Percentiles rank a stretch among this genome's conserved stretches.
Evolutionary conservation across 805 yeast species (phyloP).

Genomic region (Pichia manshurica): DNA sequence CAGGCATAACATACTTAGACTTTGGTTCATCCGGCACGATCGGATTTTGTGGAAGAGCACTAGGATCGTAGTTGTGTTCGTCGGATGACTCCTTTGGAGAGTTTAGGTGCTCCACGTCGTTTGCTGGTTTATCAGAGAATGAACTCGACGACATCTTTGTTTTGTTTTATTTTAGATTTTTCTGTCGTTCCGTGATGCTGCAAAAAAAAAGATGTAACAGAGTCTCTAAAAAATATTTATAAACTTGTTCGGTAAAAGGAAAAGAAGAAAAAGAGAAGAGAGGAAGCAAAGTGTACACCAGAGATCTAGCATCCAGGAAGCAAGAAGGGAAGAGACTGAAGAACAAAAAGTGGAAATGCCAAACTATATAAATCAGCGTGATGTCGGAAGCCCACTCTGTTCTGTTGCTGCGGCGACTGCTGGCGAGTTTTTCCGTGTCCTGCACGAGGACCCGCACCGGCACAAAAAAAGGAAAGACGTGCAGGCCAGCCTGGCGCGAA

Average conservation of each 20-base stretch:
- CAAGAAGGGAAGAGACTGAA: not conserved
- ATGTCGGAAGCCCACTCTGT: not conserved
- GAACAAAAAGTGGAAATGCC: not conserved
- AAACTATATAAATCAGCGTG: not conserved
- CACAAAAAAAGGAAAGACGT: not conserved
- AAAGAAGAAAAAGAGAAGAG: not conserved
- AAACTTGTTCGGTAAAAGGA: not conserved
- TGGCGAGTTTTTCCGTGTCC: not conserved
- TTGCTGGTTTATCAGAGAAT: constrained; percentile 1
- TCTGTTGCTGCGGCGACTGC: too few relatives aligned
- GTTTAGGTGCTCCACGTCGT: constrained; percentile 5
- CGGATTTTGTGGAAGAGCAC: constrained; percentile 12
- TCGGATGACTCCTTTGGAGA: not conserved
- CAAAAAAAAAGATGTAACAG: not conserved
- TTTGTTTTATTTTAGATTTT: not conserved
- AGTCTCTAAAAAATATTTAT: not conserved
- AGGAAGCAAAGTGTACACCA: not conserved
- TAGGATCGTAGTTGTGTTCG: constrained; percentile 11
- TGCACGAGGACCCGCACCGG: not conserved
- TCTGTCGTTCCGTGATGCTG: too few relatives aligned
- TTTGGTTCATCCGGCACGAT: constrained; percentile 22
- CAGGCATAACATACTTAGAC: constrained; percentile 23
- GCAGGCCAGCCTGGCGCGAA: too few relatives aligned
- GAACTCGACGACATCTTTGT: constrained; percentile 11
- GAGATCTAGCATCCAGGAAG: too few relatives aligned